Evolutionary conservation across 345 rosid genomes (phyloP).

Genomic region (Mercurialis annua): DNA sequence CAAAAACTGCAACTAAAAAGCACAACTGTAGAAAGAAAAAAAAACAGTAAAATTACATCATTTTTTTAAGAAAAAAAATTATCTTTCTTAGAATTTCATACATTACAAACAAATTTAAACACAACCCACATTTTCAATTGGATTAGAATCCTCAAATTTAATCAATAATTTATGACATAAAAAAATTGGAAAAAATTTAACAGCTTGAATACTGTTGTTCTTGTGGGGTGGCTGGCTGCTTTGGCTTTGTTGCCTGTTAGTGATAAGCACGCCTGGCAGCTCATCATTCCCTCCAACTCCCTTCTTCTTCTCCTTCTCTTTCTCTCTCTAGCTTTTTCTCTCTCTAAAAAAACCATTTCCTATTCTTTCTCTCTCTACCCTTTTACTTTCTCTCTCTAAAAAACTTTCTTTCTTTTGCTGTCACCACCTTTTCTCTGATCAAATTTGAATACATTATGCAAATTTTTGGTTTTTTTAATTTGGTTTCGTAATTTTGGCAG

Average conservation of each 20-base stretch:
- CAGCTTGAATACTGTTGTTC: constrained; percentile 28
- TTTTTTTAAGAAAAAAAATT: not conserved
- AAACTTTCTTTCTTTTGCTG: constrained; percentile 6
- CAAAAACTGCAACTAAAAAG: not conserved
- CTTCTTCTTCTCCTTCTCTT: constrained; percentile 28
- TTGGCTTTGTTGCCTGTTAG: constrained; percentile 56
- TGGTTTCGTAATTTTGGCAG: not conserved
- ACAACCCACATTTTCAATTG: not conserved
- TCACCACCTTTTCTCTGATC: constrained; percentile 17
- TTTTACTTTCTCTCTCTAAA: constrained; percentile 10
- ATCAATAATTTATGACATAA: not conserved
- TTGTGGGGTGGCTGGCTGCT: constrained; percentile 28
- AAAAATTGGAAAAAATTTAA: constrained; percentile 5
- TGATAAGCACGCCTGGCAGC: constrained; percentile 97
- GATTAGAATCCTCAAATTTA: no score
- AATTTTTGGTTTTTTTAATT: constrained; percentile 13
- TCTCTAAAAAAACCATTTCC: not conserved
- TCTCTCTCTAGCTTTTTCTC: constrained; percentile 24
- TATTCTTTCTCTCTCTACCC: not conserved
- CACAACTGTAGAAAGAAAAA: not conserved
- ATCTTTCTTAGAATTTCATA: not conserved
- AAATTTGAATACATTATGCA: not conserved
- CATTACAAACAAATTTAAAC: not conserved
- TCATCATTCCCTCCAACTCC: constrained; percentile 81
- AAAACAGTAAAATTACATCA: not conserved